Base-by-base conservation (phyloP, 2,329 filamentous ascomycete species). In the Emydomyces testavorans region DNA sequence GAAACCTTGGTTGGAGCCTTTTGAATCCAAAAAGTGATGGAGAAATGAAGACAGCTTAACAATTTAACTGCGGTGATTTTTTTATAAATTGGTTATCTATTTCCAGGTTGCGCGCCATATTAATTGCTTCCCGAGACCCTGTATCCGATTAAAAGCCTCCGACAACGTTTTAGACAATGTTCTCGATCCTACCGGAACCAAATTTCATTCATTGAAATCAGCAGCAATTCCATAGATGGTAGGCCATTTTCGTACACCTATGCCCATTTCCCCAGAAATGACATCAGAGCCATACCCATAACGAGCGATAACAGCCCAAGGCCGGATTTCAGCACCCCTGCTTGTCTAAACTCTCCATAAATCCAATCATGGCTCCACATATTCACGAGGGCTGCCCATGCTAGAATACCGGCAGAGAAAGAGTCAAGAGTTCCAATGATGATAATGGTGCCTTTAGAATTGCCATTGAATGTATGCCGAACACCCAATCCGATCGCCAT, bases 401-500 rank as follows among this genome's bases (percentile, higher is more conserved):
- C 68, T 26, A 89, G 70, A 37, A 90, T 85, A 23, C 84, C 84
- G 0, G 84, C 82, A 0, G 79, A 84, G 7, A 88, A 59, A 4
- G 83, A 81, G 61, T 89, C 80, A 1, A 89, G 69, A 0, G 82
- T 85, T 0, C 83, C 84, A 29, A 88, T 78, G 2, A 83, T 79
- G 36, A 88, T 64, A 34, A 87, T 70, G 0, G 83, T 88, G 1
- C 72, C 71, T 2, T 71, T 74, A 55, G 85, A 76, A 56, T 84
- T 86, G 3, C 82, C 83, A 56, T 89, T 88, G 66, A 87, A 88
- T 6, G 71, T 62, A 31, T 80, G 66, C 23, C 88, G 65, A 2
- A 84, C 82, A 2, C 82, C 82, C 28, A 87, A 79, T 0, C 85
- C 84, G 51, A 90, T 87, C 0, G 79, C 82, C 83, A 89, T 89